These are phyloP conservation scores for Aspergillus candidus DNA, from an alignment of 2,329 filamentous ascomycete genomes.

Conservation along the genomic window DNA sequence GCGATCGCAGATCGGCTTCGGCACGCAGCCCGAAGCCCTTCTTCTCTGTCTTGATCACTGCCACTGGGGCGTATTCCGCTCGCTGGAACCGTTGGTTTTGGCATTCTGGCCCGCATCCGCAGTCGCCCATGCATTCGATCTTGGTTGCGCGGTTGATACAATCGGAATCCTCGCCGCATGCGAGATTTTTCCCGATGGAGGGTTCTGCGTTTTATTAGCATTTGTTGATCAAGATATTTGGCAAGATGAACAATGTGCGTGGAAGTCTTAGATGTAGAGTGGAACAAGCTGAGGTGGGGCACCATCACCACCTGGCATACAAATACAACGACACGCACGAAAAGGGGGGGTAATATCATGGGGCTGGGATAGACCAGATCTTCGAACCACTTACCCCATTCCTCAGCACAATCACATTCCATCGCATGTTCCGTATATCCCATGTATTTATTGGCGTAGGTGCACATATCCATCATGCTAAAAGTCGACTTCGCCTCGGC, in stretches of 20 bases:
- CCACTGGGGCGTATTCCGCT: conserved; percentile 82
- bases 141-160: conserved; percentile 98
- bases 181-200: conserved; percentile 58
- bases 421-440: conserved; percentile 87
- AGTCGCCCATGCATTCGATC: conserved; percentile 87
- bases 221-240: neutral
- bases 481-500: conserved; percentile 70
- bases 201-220: conserved; percentile 38
- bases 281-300: no score
- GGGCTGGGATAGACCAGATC: neutral
- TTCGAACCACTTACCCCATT: conserved; percentile 68
- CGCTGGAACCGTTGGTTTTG: conserved; percentile 93
- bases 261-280: no score
- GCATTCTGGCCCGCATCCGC: conserved; percentile 79
- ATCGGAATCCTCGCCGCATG: conserved; percentile 92
- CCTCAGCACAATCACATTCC: conserved; percentile 90
- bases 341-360: conserved; percentile 4
- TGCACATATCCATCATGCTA: conserved; percentile 73
- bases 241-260: no score
- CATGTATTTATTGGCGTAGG: conserved; percentile 86
- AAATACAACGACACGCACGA: conserved; percentile 4
- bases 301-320: no score
- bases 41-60: conserved; percentile 96
- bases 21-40: conserved; percentile 91
- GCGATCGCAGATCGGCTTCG: conserved; percentile 66